A percentile compares a stretch with the other conserved stretches of the same genome.
Conservation (phyloP, 352 stramenopile genomes). For the Phytophthora ramorum region DNA sequence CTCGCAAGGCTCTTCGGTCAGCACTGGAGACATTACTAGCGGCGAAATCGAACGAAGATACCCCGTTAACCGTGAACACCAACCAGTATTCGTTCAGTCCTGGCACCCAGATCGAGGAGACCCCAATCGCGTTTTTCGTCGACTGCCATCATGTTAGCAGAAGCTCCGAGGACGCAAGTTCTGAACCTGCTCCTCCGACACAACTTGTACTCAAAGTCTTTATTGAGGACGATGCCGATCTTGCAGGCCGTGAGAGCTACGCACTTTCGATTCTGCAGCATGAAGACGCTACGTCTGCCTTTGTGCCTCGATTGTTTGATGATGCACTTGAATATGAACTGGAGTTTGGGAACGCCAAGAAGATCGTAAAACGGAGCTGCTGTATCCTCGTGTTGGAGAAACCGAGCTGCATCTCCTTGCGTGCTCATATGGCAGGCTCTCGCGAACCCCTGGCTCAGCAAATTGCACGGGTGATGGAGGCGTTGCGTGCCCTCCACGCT, state of each 20-base stretch:
- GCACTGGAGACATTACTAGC: slow-evolving; percentile 34
- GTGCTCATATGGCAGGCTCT: slow-evolving; percentile 27
- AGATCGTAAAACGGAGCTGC: slow-evolving; percentile 47
- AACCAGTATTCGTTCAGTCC: slow-evolving; percentile 36
- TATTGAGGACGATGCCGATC: slow-evolving; percentile 58
- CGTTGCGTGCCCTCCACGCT: slow-evolving; percentile 54
- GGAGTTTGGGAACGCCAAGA: not conserved
- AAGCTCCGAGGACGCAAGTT: not conserved
- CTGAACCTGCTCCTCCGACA: not conserved
- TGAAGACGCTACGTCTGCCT: slow-evolving; percentile 26
- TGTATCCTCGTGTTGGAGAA: slow-evolving; percentile 56
- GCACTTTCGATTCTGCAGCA: slow-evolving; percentile 54
- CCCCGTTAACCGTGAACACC: slow-evolving; percentile 43
- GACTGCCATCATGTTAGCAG: slow-evolving; percentile 24
- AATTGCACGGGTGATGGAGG: slow-evolving; percentile 45
- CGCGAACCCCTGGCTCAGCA: slow-evolving; percentile 43
- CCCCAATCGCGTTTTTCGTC: slow-evolving; percentile 49
- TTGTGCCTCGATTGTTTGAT: slow-evolving; percentile 47
- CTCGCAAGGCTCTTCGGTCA: slow-evolving; percentile 24
- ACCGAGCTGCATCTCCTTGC: slow-evolving; percentile 46
- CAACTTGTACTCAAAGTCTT: slow-evolving; percentile 62
- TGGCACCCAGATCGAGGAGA: slow-evolving; percentile 45
- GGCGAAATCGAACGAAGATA: not conserved
- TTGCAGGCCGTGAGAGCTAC: slow-evolving; percentile 60
- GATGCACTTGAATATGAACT: slow-evolving; percentile 46